Conservation (phyloP, 2,329 filamentous ascomycete genomes). For the Phyllosticta citrichinensis region DNA sequence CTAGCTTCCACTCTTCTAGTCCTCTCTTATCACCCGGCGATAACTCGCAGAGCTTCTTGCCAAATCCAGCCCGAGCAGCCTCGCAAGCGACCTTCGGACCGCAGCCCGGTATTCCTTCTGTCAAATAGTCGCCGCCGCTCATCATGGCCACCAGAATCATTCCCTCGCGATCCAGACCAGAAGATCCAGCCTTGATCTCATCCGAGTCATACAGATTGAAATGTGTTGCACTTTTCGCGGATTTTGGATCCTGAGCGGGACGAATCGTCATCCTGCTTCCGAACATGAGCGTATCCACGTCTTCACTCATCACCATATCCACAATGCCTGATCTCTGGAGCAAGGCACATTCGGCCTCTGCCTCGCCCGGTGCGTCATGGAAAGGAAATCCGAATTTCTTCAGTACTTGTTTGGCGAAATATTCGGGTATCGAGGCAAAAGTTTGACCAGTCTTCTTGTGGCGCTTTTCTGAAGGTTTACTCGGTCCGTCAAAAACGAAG, state of each 20-base stretch:
- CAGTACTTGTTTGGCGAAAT: constrained; percentile 74
- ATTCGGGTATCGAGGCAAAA: constrained; percentile 57
- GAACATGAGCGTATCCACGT: constrained; percentile 97
- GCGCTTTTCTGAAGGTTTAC: constrained; percentile 80
- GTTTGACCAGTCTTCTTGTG: constrained; percentile 61
- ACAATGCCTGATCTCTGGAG: constrained; percentile 66
- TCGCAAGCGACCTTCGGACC: constrained; percentile 84
- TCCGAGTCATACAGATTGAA: constrained; percentile 68
- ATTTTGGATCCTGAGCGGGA: constrained; percentile 64
- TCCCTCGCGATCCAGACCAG: constrained; percentile 67
- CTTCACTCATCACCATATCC: constrained; percentile 89
- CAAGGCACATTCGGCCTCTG: constrained; percentile 88
- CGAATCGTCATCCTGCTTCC: constrained; percentile 70
- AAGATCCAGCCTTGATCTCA: constrained; percentile 42
- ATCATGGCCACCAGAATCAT: constrained; percentile 93
- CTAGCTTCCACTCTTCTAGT: constrained; percentile 60
- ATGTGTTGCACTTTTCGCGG: constrained; percentile 65
- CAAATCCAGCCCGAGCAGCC: constrained; percentile 81
- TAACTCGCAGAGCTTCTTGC: constrained; percentile 59
- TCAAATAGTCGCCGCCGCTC: constrained; percentile 90
- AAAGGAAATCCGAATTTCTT: constrained; percentile 73
- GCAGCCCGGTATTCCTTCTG: constrained; percentile 77
- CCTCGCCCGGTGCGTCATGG: constrained; percentile 86
- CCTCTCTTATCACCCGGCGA: constrained; percentile 41
- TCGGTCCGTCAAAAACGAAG: constrained; percentile 81